Evolutionary conservation across 371 early-diverging fungal genomes (phyloP).

Genomic region (Saksenaea vasiformis): DNA sequence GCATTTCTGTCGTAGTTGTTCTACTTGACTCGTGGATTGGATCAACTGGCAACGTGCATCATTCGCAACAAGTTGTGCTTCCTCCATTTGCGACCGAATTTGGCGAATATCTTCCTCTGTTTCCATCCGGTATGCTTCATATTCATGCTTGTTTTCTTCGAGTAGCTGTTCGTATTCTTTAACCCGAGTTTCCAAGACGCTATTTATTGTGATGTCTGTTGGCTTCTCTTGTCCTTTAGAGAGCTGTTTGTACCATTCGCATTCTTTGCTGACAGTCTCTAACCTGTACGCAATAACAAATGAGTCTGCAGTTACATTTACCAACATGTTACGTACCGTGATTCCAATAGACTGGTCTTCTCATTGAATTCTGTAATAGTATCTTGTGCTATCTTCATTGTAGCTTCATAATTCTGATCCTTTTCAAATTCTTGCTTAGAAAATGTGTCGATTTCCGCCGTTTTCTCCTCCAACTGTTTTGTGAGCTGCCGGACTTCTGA

Average conservation of each 20-base stretch:
- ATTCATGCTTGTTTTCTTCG: neutral
- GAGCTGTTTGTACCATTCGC: neutral
- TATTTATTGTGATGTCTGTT: neutral
- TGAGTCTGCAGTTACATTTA: neutral
- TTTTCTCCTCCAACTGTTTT: constrained; percentile 13
- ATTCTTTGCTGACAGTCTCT: neutral
- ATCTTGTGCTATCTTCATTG: constrained; percentile 1
- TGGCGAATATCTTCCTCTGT: constrained; percentile 9
- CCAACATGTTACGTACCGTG: neutral
- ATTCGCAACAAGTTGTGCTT: constrained; percentile 6
- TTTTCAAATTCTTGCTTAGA: neutral
- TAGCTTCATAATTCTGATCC: neutral
- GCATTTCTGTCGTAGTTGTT: constrained; percentile 12
- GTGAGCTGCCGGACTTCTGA: constrained; percentile 10
- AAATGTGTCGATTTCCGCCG: neutral
- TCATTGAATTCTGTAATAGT: neutral
- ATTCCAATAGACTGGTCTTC: neutral
- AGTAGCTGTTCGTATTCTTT: constrained; percentile 8
- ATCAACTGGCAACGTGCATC: constrained; percentile 3
- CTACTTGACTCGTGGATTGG: constrained; percentile 1
- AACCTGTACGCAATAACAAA: neutral
- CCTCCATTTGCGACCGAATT: constrained; percentile 8
- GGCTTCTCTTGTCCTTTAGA: constrained; percentile 2
- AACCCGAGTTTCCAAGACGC: constrained; percentile 2
- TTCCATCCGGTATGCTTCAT: constrained; percentile 10